Base-by-base conservation (phyloP, 306 rosid species). In the Prunus kanzakura region DNA sequence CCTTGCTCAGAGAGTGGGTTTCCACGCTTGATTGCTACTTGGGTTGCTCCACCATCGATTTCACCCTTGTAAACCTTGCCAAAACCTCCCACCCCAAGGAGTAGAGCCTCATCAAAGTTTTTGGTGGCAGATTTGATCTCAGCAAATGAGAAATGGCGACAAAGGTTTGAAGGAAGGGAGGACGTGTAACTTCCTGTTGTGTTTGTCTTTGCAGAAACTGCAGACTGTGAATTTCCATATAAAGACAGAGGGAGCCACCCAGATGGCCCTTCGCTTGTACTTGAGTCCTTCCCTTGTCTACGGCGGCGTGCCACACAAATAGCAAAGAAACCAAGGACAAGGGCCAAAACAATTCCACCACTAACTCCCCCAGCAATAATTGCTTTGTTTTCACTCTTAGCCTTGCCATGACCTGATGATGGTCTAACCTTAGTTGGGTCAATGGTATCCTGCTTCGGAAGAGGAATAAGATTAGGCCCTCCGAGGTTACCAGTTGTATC, bases 61-160 rank as follows among this genome's bases (percentile, higher is more conserved):
- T 88, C 98, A 72, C 99, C 99, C 78, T 87, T 84, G 89, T 96
- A 96, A 64, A 96, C 99, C 84, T 95, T 96, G 58, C 99, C 99
- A 6, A 96, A 96, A 70, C 99, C 99, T 80, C 99, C 99, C 73
- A 96, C 99, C 15, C 99, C 99, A n/a, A 96, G 99, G 20, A 96
- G 69, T 78, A 87, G 87, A 64, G 96, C 84, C 76, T 96, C 99
- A 11, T 96, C 93, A 18, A 96, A 96, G 87, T 96, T 87, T 76
- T 84, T 96, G 58, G 99, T 96, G 46, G 99, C 98, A 68, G 97
- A 73, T 84, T 86, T 80, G 83, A 96, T 96, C 82, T 96, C 99
- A 69, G 99, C 89, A 79, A 96, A 96, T 12, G 99, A 96, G 89
- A 96, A 96, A 84, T 96, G 99, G 14, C 97, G 97, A 64, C 97